Base-by-base conservation (phyloP, 805 yeast genomes). In the Lipomyces mesembrius region DNA sequence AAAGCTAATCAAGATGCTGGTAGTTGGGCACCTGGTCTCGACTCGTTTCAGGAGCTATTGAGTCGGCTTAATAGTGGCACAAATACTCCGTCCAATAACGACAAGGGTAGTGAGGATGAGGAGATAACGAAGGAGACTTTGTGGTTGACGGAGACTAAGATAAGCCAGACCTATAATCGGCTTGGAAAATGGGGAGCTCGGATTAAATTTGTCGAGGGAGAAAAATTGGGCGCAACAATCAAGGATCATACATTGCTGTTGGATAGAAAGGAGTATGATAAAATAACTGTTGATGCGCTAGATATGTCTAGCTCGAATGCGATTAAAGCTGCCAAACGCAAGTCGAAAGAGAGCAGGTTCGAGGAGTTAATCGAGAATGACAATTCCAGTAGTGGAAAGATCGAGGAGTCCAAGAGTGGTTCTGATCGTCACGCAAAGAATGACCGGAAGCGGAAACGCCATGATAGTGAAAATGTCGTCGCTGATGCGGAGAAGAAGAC, bases 1-100 rank as follows among this genome's bases (percentile, higher is more conserved):
- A 83, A 83, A 73, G 83, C 83, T 63, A 82, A 81, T 54, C 84
- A 81, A 56, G 95, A 77, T 49, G 76, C 88, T 72, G 87, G 88
- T 73, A 96, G 91, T 65, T 96, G 91, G 71, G 88, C 94, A 71
- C 90, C 92, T 11, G 97, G 98, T 2, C 82, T 94, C 54, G 98
- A 95, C 77, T 97, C 89, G 2, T 94, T 95, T 76, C 99, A 94
- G 80, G 84, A 96, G 72, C 85, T 94, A 57, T 81, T 94, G 69
- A 98, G 98, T 11, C 85, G 92, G 75, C 83, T 94, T 69, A 94
- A 94, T 76, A 98, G 98, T 58, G 94, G 62, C 12, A 51, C 59
- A 5, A 39, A 39, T 14, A 17, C 52, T 11, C 49, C 49, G 5
- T 25, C 62, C 25, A 52, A 43, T 5, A 46, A 53, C 35, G 61